Conservation (phyloP, 116 monocot species). For the Trichopus zeylanicus region DNA sequence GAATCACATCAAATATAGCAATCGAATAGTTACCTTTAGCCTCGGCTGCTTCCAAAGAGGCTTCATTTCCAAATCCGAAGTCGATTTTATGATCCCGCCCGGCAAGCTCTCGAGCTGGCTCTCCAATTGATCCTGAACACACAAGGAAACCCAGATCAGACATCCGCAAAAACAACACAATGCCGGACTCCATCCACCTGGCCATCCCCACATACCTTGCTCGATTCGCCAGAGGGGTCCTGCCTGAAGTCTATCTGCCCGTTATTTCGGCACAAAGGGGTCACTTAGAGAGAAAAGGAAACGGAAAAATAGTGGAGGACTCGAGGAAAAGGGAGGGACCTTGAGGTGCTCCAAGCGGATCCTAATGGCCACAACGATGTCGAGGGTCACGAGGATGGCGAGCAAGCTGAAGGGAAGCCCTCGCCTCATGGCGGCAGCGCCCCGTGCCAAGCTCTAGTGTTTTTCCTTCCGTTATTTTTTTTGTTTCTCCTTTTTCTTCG, state of each 20-base stretch:
- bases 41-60: conserved; percentile 34
- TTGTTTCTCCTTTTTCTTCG: neutral
- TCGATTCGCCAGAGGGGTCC: neutral
- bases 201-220: conserved; percentile 2
- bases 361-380: conserved; percentile 38
- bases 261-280: neutral
- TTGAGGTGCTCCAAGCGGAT: conserved; percentile 66
- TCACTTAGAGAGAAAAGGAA: neutral
- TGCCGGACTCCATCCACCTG: too few species aligned
- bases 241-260: conserved; percentile 29
- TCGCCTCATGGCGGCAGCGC: conserved; percentile 42
- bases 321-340: conserved; percentile 19
- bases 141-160: neutral
- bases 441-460: neutral
- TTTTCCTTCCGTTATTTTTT: neutral
- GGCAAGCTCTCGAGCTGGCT: conserved; percentile 31
- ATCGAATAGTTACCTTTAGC: conserved; percentile 12
- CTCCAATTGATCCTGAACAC: conserved; percentile 18
- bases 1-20: neutral
- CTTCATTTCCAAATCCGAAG: conserved; percentile 66
- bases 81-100: conserved; percentile 49
- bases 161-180: neutral
- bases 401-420: conserved; percentile 33
- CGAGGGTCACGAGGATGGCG: conserved; percentile 28
- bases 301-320: neutral